These are phyloP conservation scores for Fagopyrum esculentum DNA, from an alignment of 148 eudicot species.

Conservation along the genomic window DNA sequence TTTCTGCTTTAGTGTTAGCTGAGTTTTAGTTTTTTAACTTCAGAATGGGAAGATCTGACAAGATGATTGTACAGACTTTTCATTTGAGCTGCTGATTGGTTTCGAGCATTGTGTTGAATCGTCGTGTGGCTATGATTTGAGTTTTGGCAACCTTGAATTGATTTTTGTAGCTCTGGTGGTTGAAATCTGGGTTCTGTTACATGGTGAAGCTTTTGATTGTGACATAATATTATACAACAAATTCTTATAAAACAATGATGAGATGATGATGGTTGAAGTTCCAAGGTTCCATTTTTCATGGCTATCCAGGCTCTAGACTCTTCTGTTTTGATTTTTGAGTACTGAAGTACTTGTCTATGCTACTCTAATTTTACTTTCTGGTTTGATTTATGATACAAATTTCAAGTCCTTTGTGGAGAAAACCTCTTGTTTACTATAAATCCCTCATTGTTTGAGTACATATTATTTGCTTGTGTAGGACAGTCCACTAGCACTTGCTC, in stretches of 20 bases:
- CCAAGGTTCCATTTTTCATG: neutral
- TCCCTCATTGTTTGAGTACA: neutral
- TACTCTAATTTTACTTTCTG: neutral
- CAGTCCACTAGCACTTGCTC: conserved; percentile 98
- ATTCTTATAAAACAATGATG: neutral
- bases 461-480: conserved; percentile 33
- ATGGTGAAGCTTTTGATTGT: neutral
- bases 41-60: conserved; percentile 1
- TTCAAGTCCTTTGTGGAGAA: neutral
- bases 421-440: neutral
- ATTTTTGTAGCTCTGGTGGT: neutral
- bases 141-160: neutral
- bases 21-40: neutral
- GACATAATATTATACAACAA: neutral
- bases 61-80: neutral
- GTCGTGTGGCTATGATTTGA: neutral
- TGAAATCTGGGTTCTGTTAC: conserved; percentile 2
- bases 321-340: neutral
- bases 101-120: neutral
- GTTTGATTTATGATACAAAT: neutral
- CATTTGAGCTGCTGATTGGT: neutral
- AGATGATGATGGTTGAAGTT: neutral
- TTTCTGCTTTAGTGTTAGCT: neutral
- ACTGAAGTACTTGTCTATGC: neutral
- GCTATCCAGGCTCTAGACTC: neutral